A percentile compares a stretch with the other conserved stretches of the same genome.
phyloP scores from a whole-genome alignment of 2,329 filamentous ascomycete species.

The Anthostomella pinea region DNA sequence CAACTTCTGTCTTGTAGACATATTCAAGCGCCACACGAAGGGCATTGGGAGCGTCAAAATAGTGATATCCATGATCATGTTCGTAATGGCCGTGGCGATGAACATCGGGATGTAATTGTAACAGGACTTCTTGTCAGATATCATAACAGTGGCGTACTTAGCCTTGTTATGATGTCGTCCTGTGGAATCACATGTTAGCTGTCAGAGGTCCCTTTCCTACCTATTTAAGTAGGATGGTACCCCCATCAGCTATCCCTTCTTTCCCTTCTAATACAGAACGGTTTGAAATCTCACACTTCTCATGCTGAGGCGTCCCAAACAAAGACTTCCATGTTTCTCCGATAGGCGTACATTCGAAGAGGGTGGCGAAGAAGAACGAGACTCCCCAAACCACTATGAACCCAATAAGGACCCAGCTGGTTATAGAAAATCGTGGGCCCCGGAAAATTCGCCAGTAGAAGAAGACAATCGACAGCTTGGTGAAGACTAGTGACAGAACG shows the following conservation, averaged over 20 bases:
- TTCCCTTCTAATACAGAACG: too few species aligned
- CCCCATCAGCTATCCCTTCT: too few species aligned
- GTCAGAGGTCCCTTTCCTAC: too few species aligned
- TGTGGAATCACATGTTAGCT: too few species aligned
- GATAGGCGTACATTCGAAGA: conserved; percentile 7
- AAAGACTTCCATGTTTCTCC: conserved; percentile 2
- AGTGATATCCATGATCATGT: conserved; percentile 6
- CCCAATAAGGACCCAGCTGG: neutral
- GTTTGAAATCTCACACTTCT: too few species aligned
- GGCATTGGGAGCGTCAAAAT: conserved; percentile 5
- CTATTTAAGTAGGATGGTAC: too few species aligned
- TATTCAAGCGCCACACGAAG: conserved; percentile 3
- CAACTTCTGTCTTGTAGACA: conserved; percentile 6
- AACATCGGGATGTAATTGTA: conserved; percentile 8
- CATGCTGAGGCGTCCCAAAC: too few species aligned
- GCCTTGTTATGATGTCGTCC: too few species aligned
- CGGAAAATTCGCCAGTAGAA: conserved; percentile 24
- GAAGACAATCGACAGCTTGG: conserved; percentile 24
- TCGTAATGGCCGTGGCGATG: conserved; percentile 4
- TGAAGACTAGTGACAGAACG: conserved; percentile 19
- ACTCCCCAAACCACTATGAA: conserved; percentile 2
- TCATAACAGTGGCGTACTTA: too few species aligned
- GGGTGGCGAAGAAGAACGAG: conserved; percentile 10
- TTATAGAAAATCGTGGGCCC: conserved; percentile 10
- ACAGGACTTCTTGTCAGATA: too few species aligned